A percentile compares a stretch with the other conserved stretches of the same genome.
Conservation (phyloP, 2,329 filamentous ascomycete species). For the Epichloe uncinata region DNA sequence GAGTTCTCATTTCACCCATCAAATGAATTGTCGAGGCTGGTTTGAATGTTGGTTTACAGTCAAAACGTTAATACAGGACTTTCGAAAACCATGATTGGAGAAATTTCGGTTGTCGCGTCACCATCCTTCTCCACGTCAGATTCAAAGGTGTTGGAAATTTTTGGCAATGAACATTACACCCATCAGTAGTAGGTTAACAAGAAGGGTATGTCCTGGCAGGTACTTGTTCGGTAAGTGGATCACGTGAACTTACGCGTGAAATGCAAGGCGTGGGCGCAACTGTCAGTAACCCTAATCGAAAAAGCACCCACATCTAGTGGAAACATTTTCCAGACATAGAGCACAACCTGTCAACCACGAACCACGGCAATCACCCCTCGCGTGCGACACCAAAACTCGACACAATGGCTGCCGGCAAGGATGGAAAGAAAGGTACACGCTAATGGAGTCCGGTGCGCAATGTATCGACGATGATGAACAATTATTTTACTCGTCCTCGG, state of each 20-base stretch:
- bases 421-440: conserved; percentile 36
- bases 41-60: neutral
- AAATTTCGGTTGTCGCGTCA: no score
- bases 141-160: no score
- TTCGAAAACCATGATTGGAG: no score
- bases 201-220: no score
- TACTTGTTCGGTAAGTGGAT: no score
- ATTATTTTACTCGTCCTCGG: conserved; percentile 12
- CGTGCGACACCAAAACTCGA: conserved; percentile 6
- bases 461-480: conserved; percentile 6
- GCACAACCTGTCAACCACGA: neutral
- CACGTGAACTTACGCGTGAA: no score
- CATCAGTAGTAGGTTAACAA: no score
- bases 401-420: conserved; percentile 25
- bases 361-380: neutral
- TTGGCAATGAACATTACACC: no score
- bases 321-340: neutral
- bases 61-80: no score
- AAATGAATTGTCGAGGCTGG: neutral
- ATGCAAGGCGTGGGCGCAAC: neutral
- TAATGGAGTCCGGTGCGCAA: conserved; percentile 10
- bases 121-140: no score
- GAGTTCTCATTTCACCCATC: conserved; percentile 25
- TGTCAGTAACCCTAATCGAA: neutral
- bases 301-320: conserved; percentile 9